phyloP scores from a whole-genome alignment of 140 eudicot genomes.

The Anethum foeniculum region DNA sequence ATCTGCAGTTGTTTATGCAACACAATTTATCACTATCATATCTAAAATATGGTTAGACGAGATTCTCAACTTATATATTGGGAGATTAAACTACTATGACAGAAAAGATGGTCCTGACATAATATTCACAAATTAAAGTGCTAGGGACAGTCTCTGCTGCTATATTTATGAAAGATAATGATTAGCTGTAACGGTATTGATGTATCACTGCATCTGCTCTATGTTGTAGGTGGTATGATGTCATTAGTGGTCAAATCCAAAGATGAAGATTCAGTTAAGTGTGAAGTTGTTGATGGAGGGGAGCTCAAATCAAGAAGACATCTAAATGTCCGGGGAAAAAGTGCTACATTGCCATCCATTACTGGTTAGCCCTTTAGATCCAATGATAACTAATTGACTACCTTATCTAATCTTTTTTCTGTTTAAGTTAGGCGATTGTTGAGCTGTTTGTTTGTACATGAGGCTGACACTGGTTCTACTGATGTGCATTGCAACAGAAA shows the following conservation, averaged over 20 bases:
- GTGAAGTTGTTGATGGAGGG: conserved; percentile 99
- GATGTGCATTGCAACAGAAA: conserved; percentile 47
- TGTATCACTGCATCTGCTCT: conserved; percentile 35
- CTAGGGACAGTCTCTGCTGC: neutral
- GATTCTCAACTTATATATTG: neutral
- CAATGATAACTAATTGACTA: too few species aligned
- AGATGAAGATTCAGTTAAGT: conserved; percentile 78
- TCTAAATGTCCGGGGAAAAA: conserved; percentile 89
- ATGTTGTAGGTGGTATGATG: conserved; percentile 91
- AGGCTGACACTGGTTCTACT: conserved; percentile 6
- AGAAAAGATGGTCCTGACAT: neutral
- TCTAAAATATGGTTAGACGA: neutral
- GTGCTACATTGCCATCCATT: conserved; percentile 95
- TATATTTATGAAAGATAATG: conserved; percentile 54
- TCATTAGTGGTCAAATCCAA: conserved; percentile 77
- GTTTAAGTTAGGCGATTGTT: conserved; percentile 7
- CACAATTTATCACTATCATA: neutral
- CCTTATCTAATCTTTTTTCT: conserved; percentile 29
- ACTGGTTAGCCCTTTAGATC: conserved; percentile 67
- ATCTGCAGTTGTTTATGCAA: too few species aligned
- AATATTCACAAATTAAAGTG: neutral
- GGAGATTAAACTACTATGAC: neutral
- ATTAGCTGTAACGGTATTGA: conserved; percentile 81
- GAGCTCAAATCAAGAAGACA: conserved; percentile 96
- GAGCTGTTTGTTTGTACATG: neutral